Evolutionary conservation across 345 rosid species (phyloP), one percentile per base, ranked within the genome.

Genomic region (Syzygium aqueum): DNA sequence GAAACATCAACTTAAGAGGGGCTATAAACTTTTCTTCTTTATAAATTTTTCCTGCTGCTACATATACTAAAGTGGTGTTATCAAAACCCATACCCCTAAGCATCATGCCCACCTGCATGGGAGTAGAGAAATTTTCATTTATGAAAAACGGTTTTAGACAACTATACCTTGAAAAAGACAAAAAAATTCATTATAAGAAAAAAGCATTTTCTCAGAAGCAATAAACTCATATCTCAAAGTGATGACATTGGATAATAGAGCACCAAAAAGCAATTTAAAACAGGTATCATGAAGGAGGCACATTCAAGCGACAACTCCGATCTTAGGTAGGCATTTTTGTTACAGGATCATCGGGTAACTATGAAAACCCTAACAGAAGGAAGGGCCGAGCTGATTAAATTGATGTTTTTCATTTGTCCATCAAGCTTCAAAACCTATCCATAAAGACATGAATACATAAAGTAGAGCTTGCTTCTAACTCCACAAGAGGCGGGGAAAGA

Each of bases 71-170:
- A 33, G 98, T 97, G 85, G 90, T 94, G 87, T 93, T 95, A 90
- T 94, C 92, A 85, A 95, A 97, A 78, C 99, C 99, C 99, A 97
- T 97, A 86, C 99, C 99, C 89, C 99, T 95, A 87, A 97, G 98
- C 99, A 97, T 94, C 99, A 97, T 93, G 87, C 99, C 99, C 2
- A 95, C 99, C 99, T 96, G 91, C 86, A 85, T 84, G 54, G 57
- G 27, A 78, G 51, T 56, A 61, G 84, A 51, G 53, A 59, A 51
- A 84, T 11, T 77, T 65, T 53, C 52, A 37, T 87, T 77, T 73
- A 73, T 33, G 49, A 33, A 19, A 73, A 73, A 33, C 10, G 12
- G 80, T 33, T 33, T 33, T 73, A 33, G 46, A 73, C 46, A 33
- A 33, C 46, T 11, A 73, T 73, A 33, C 13, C 25, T 17, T 33